phyloP scores from a whole-genome alignment of 495 filamentous ascomycete species.

The Tetracladium setigerum region DNA sequence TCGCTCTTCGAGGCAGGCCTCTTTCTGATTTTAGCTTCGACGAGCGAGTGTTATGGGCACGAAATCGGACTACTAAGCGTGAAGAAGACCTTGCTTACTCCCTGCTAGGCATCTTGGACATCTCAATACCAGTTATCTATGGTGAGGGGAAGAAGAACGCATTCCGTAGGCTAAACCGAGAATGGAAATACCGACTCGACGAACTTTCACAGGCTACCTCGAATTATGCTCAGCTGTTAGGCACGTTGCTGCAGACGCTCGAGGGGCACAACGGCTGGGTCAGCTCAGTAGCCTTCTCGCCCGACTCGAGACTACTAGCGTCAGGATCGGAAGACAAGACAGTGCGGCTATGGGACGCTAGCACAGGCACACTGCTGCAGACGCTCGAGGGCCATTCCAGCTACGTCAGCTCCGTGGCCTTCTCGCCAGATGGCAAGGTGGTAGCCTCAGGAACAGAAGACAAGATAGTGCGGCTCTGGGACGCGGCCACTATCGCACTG shows the following conservation, averaged over 20 bases:
- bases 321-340: conserved; percentile 2
- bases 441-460: conserved; percentile 2
- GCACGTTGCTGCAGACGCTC: conserved; percentile 1
- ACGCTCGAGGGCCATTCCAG: conserved; percentile 6
- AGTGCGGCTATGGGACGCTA: background rate
- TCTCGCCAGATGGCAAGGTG: conserved; percentile 6
- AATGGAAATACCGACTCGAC: conserved; percentile 6
- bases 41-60: conserved; percentile 28
- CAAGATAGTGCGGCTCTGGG: too few species aligned
- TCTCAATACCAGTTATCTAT: conserved; percentile 15
- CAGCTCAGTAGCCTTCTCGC: too few species aligned
- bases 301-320: too few species aligned
- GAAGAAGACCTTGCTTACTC: conserved; percentile 31
- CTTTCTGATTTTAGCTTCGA: conserved; percentile 9
- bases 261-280: conserved; percentile 2
- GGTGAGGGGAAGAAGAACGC: conserved; percentile 27
- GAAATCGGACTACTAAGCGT: conserved; percentile 19
- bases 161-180: conserved; percentile 20
- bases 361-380: conserved; percentile 3
- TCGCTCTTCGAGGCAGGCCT: conserved; percentile 7
- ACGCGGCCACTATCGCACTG: conserved; percentile 1
- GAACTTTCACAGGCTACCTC: conserved; percentile 1
- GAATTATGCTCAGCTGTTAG: background rate
- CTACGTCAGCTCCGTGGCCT: conserved; percentile 3
- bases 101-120: conserved; percentile 4